Base-by-base conservation (phyloP, 1,284 basidiomycete species). In the Moesziomyces antarcticus region DNA sequence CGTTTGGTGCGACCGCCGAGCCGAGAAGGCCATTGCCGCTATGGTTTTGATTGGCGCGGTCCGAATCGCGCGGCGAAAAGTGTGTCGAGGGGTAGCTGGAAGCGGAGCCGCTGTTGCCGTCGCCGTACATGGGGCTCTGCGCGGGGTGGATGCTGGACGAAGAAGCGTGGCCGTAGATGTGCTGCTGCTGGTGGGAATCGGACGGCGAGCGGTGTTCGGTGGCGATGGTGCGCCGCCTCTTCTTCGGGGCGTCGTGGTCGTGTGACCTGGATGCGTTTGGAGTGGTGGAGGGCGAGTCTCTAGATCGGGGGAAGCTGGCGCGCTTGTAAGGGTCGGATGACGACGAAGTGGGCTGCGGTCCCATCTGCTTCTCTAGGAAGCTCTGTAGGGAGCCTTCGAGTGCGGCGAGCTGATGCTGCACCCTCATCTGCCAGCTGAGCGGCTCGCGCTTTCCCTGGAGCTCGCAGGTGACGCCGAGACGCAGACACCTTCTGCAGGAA, bases 341-440 rank as follows among this genome's bases (percentile, higher is more conserved):
- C 3, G 42, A 53, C 25, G 22, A 18, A 8, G 37, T 18, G 37
- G 37, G 6, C 37, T 40, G 37, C 14, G 45, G 45, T 6, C 45
- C 43, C 48, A 37, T 50, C 47, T 69, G 66, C 47, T 63, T 69
- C 27, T 69, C 59, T 6, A 69, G 5, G 21, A 69, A 62, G 33
- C 37, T 63, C 48, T 69, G 66, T 24, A 69, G 37, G 13, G 50
- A 50, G 3, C 66, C 66, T 30, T 69, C 66, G 24, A 69, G 35
- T 0, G 66, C 59, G 3, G 66, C 66, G 11, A 69, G 44, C 44
- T 69, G 66, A 52, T 69, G 54, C 25, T 69, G 66, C 3, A 69
- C 66, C n/a, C 55, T 24, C 66, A 59, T 69, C 56, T 69, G 66
- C 66, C 66, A 69, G 30, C 66, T 69, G 18, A 69, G 33, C 30